Base-by-base conservation (phyloP, 202 grass and related monocot species). In the Digitaria exilis region DNA sequence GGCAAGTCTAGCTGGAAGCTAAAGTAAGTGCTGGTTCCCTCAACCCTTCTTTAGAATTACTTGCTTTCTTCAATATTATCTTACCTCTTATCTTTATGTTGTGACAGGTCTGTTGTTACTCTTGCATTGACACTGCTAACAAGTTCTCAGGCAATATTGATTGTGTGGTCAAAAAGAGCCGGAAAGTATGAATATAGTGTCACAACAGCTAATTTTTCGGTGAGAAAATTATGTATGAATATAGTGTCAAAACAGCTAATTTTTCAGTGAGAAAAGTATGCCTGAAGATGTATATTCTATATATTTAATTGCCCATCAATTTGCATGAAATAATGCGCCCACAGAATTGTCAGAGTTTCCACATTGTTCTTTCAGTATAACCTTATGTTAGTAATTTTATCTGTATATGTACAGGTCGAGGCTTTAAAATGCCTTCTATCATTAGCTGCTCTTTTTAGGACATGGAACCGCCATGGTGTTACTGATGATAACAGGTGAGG, bases 121-220 rank as follows among this genome's bases (percentile, higher is more conserved):
- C 35, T 94, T 80, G 87, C 91, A 22, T 84, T 98, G 81, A 98
- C 96, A 12, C 48, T 98, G 42, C 83, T 98, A 71, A 98, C 93
- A 84, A 98, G 93, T 86, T 98, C 93, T 34, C 96, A 98, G 84
- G 92, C 93, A 88, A 96, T 98, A 85, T 55, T 98, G 16, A 98
- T 98, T 85, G 87, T 93, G n/a, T 98, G 93, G 93, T 96, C 93
- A 0, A 96, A 95, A 87, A 93, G 89, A 92, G 89, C 80, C 79
- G 89, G 89, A 72, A 94, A 94, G 66, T 98, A 93, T 77, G 92
- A 98, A 79, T 96, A 98, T 60, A 96, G 93, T 94, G 91, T 98
- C 50, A 98, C 91, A 79, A 96, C 96, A 62, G 93, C 96, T 44
- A 98, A 94, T 84, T 96, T 98, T 82, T 95, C 84, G 57, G 92